phyloP scores from a whole-genome alignment of 1,139 yeast species.

The Saccharomyces hybrid region DNA sequence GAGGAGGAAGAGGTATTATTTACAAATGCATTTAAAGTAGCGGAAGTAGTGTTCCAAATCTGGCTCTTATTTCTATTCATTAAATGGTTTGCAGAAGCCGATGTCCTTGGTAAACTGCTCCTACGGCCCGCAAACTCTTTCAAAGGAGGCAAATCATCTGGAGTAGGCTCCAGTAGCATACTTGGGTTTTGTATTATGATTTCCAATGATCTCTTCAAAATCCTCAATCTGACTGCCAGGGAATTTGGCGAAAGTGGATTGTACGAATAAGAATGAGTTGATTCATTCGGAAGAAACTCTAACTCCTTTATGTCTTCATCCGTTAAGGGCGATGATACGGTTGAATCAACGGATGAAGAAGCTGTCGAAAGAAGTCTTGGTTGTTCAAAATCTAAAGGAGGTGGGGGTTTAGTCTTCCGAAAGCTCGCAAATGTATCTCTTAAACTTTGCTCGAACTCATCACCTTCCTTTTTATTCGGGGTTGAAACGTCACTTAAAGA shows the following conservation, averaged over 20 bases:
- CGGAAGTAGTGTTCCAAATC: conserved; percentile 47
- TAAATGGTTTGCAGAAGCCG: conserved; percentile 5
- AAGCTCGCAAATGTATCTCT: not conserved
- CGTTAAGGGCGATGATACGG: conserved; percentile 10
- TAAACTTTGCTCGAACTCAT: not conserved
- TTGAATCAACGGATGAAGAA: conserved; percentile 6
- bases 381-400: not conserved
- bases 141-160: conserved; percentile 3
- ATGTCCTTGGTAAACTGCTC: conserved; percentile 2
- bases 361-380: not conserved
- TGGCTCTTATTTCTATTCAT: conserved; percentile 6
- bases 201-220: conserved; percentile 66
- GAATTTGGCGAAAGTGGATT: conserved; percentile 78
- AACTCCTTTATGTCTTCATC: conserved; percentile 31
- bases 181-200: conserved; percentile 35
- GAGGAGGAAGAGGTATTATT: conserved; percentile 4
- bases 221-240: conserved; percentile 64
- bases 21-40: conserved; percentile 54
- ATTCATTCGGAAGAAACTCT: conserved; percentile 61
- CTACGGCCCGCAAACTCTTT: not conserved
- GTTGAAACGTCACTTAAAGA: not conserved
- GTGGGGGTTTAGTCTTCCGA: not conserved
- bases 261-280: conserved; percentile 79
- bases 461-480: not conserved
- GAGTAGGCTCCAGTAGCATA: conserved; percentile 12